Percentiles rank a stretch among this genome's conserved stretches.
phyloP scores from a whole-genome alignment of 352 stramenopile species.

The Blastocystis sp. region DNA sequence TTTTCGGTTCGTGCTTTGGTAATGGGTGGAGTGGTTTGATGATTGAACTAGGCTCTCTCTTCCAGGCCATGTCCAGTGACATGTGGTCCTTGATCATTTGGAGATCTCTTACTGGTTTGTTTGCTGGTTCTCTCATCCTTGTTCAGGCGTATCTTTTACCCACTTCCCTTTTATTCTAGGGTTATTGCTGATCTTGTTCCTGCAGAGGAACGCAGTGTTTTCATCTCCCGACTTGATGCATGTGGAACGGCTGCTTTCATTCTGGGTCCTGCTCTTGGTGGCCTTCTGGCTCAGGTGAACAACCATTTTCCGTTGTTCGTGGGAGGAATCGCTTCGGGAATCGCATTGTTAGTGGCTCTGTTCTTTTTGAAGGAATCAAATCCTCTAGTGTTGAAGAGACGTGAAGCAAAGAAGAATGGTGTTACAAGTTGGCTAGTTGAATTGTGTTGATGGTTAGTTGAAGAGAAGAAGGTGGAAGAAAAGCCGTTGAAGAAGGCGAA shows the following conservation, averaged over 20 bases:
- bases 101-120: conserved; percentile 47
- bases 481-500: background rate
- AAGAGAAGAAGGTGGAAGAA: background rate
- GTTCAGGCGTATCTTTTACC: conserved; percentile 13
- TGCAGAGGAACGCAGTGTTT: conserved; percentile 3
- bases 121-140: conserved; percentile 53
- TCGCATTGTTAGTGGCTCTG: conserved; percentile 18
- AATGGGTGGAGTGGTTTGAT: background rate
- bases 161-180: background rate
- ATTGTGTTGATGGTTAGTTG: background rate
- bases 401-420: too few relatives aligned
- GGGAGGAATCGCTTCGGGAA: conserved; percentile 18
- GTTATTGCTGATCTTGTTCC: conserved; percentile 50
- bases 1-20: conserved; percentile 53
- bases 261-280: conserved; percentile 54
- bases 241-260: conserved; percentile 7
- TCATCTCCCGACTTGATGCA: background rate
- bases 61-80: conserved; percentile 28
- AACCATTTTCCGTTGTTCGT: conserved; percentile 24
- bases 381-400: conserved; percentile 15
- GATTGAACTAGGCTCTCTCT: conserved; percentile 33
- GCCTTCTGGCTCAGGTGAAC: conserved; percentile 30
- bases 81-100: conserved; percentile 62
- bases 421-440: background rate
- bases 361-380: conserved; percentile 61